phyloP scores from a whole-genome alignment of 306 rosid species.

The Prunus dulcis region DNA sequence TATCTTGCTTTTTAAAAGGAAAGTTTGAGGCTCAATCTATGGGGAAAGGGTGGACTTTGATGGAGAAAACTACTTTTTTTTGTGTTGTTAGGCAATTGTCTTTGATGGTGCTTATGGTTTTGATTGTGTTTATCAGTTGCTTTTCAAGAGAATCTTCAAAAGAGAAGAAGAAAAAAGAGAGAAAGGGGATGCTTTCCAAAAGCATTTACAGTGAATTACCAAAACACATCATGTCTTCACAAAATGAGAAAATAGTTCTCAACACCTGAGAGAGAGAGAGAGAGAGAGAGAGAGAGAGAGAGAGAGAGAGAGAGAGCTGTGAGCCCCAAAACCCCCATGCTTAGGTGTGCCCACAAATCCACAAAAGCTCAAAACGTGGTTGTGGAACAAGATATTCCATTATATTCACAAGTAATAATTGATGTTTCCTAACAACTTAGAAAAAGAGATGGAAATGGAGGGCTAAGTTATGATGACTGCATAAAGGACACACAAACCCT shows the following conservation, averaged over 20 bases:
- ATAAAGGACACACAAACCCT: slow-evolving; percentile 27
- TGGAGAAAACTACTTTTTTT: neutral
- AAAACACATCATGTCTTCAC: slow-evolving; percentile 7
- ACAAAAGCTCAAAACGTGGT: neutral
- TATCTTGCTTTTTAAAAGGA: neutral
- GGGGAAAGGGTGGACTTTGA: neutral
- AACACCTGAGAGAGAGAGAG: neutral
- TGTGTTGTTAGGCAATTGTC: neutral
- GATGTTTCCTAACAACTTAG: slow-evolving; percentile 44
- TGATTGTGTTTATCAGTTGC: neutral
- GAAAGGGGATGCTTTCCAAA: neutral
- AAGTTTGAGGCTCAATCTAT: neutral
- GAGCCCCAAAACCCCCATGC: neutral
- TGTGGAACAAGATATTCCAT: slow-evolving; percentile 19
- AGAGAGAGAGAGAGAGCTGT: neutral
- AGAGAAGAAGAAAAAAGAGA: neutral
- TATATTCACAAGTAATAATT: slow-evolving; percentile 23
- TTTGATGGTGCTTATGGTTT: neutral
- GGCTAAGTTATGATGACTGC: slow-evolving; percentile 21
- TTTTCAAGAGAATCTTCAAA: slow-evolving; percentile 8
- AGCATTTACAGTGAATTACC: neutral
- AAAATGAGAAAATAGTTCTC: slow-evolving; percentile 6
- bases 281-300: neutral
- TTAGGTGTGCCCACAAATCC: slow-evolving; percentile 10
- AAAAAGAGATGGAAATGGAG: slow-evolving; percentile 22